A percentile compares a stretch with the other conserved stretches of the same genome.
Evolutionary conservation across 495 filamentous ascomycete genomes (phyloP).

Genomic region (Extremus antarcticus): DNA sequence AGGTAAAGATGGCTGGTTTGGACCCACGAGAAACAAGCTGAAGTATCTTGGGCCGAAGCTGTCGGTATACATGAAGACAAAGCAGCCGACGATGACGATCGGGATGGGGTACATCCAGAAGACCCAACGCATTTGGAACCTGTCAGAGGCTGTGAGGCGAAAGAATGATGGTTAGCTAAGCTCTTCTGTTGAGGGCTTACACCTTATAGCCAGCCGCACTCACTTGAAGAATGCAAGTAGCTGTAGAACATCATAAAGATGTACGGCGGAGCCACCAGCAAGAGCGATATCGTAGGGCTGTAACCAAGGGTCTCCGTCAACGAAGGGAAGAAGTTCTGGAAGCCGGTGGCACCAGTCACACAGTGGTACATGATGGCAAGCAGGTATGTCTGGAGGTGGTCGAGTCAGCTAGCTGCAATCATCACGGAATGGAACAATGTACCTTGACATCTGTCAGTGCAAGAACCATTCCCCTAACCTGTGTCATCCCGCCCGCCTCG

Average conservation of each 20-base stretch:
- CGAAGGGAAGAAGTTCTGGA: conserved; percentile 48
- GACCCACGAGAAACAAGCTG: conserved; percentile 44
- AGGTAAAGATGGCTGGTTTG: too few species aligned
- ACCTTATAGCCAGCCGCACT: too few species aligned
- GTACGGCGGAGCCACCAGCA: conserved; percentile 45
- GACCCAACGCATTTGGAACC: conserved; percentile 38
- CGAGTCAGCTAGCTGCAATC: background rate
- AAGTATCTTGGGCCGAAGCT: conserved; percentile 43
- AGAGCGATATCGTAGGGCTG: conserved; percentile 33
- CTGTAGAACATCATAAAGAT: conserved; percentile 43
- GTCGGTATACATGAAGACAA: conserved; percentile 41
- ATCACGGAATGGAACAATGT: background rate
- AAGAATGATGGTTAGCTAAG: too few species aligned
- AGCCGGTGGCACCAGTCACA: conserved; percentile 41
- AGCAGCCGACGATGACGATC: conserved; percentile 39
- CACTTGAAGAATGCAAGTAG: background rate
- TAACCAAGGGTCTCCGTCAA: conserved; percentile 37
- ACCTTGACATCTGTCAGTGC: conserved; percentile 41
- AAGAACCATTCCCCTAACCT: conserved; percentile 40
- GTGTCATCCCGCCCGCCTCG: conserved; percentile 37
- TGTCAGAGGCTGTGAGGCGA: conserved; percentile 41
- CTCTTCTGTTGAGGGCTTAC: too few species aligned
- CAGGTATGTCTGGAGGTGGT: conserved; percentile 29
- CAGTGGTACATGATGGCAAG: conserved; percentile 42
- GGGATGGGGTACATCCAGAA: conserved; percentile 43